Conservation (phyloP, 139 green algal species). For the Diplosphaera chodatii region DNA sequence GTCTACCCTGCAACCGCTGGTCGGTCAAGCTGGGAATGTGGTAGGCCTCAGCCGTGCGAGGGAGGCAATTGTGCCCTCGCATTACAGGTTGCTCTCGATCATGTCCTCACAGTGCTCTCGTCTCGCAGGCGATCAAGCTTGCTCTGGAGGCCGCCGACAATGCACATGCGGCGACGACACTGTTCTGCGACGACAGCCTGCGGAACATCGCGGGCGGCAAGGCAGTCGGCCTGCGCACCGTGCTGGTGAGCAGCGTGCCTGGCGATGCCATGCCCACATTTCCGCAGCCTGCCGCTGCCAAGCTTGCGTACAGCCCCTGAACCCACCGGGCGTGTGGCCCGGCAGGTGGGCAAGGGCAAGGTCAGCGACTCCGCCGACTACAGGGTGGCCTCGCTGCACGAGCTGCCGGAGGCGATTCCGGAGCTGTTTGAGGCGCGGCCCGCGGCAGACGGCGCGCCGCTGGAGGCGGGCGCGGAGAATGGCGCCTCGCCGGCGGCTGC, state of each 20-base stretch:
- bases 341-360: too few species aligned
- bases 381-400: slow-evolving; percentile 27
- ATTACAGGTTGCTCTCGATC: too few species aligned
- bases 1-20: too few species aligned
- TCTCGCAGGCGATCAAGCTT: not conserved
- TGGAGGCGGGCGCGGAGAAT: too few species aligned
- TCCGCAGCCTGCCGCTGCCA: too few species aligned
- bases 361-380: slow-evolving; percentile 14
- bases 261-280: too few species aligned
- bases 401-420: slow-evolving; percentile 17
- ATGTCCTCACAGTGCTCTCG: not conserved
- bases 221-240: slow-evolving; percentile 50
- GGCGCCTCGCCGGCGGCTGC: too few species aligned
- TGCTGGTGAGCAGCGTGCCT: slow-evolving; percentile 54
- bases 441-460: too few species aligned
- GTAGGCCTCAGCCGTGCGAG: not conserved
- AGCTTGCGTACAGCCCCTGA: too few species aligned
- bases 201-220: slow-evolving; percentile 66
- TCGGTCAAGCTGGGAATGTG: too few species aligned
- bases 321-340: too few species aligned
- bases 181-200: slow-evolving; percentile 74
- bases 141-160: slow-evolving; percentile 26
- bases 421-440: slow-evolving; percentile 17
- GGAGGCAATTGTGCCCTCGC: too few species aligned
- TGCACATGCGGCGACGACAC: slow-evolving; percentile 17